Evolutionary conservation across 2,329 filamentous ascomycete species (phyloP).

Genomic region (Aspergillus hiratsukae): DNA sequence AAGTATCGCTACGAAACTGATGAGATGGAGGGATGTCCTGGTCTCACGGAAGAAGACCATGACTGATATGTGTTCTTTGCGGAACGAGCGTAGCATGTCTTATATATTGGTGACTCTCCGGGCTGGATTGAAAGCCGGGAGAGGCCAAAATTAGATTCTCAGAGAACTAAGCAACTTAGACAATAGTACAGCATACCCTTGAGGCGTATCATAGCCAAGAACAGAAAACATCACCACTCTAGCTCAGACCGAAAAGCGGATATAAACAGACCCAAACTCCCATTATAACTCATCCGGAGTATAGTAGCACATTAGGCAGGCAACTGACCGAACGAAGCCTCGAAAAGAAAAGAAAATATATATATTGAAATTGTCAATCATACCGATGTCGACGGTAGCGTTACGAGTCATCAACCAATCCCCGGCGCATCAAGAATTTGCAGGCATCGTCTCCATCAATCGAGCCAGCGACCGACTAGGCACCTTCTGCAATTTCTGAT

Average conservation of each 20-base stretch:
- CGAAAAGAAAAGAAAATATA: neutral
- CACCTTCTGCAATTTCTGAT: slow-evolving; percentile 29
- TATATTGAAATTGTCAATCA: neutral
- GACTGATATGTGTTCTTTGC: slow-evolving; percentile 41
- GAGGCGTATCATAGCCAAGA: neutral
- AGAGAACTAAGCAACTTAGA: neutral
- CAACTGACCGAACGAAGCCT: neutral
- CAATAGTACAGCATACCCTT: neutral
- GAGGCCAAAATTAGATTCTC: slow-evolving; percentile 1
- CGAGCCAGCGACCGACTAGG: slow-evolving; percentile 29
- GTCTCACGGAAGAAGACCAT: slow-evolving; percentile 77
- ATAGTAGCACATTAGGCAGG: neutral
- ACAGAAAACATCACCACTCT: slow-evolving; percentile 3
- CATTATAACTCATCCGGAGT: slow-evolving; percentile 10
- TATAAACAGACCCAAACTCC: slow-evolving; percentile 6
- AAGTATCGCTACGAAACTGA: slow-evolving; percentile 68
- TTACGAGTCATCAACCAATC: neutral
- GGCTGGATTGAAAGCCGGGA: no score
- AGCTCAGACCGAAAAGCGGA: neutral
- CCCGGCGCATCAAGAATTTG: neutral
- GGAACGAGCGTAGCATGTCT: no score
- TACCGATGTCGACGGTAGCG: neutral
- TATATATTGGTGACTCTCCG: neutral
- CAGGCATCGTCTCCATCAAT: slow-evolving; percentile 23
- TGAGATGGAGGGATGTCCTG: slow-evolving; percentile 87